Evolutionary conservation across 768 basidiomycete genomes (phyloP).

Genomic region (Naganishia kalamii): DNA sequence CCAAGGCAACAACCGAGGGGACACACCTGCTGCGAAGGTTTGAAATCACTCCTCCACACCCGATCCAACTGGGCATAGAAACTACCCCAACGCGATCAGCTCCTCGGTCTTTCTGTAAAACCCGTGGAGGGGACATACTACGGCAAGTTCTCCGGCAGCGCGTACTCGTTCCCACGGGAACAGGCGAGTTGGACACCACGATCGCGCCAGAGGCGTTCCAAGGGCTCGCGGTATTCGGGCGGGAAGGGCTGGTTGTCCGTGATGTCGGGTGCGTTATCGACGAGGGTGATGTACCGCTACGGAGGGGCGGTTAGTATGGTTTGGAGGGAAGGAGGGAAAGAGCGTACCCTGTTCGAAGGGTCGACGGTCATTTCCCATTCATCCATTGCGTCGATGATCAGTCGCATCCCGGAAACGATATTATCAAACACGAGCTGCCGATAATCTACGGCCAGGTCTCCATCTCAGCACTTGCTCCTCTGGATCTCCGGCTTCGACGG

Average conservation of each 20-base stretch:
- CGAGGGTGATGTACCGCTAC: constrained; percentile 54
- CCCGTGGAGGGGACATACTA: constrained; percentile 49
- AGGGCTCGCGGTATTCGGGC: constrained; percentile 57
- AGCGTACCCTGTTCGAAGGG: constrained; percentile 53
- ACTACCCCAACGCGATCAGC: constrained; percentile 26
- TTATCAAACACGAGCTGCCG: constrained; percentile 91
- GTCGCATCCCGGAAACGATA: constrained; percentile 74
- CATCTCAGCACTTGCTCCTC: not conserved
- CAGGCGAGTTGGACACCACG: constrained; percentile 67
- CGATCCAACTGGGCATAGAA: constrained; percentile 75
- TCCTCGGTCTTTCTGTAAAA: not conserved
- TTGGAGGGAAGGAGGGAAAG: not conserved
- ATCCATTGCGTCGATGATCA: constrained; percentile 79
- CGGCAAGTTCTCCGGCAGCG: constrained; percentile 68
- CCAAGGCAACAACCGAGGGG: not conserved
- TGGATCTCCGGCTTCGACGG: not conserved
- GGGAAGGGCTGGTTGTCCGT: constrained; percentile 78
- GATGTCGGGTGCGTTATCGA: constrained; percentile 66
- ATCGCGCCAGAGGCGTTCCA: constrained; percentile 71
- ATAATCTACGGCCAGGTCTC: constrained; percentile 31
- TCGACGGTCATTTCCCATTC: constrained; percentile 73
- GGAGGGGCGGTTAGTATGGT: not conserved
- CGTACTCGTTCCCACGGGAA: constrained; percentile 78
- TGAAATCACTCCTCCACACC: constrained; percentile 65
- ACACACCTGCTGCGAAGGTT: constrained; percentile 61